These are phyloP conservation scores for Coniferiporia weirii DNA, from an alignment of 1,284 basidiomycete genomes.

Conservation along the genomic window DNA sequence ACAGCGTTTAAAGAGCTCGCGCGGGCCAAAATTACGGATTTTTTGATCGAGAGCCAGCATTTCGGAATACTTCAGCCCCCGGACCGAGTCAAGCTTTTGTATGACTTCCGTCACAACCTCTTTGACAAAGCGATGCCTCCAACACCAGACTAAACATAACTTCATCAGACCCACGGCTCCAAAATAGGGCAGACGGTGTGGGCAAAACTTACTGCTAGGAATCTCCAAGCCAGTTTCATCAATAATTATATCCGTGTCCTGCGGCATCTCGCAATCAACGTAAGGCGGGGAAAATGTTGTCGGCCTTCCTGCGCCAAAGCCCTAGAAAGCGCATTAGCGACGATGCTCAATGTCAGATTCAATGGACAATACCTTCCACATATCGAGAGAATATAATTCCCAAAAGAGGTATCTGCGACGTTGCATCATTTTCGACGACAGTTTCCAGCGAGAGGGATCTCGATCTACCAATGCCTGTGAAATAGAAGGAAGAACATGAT, in stretches of 20 bases:
- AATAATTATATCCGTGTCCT: slow-evolving; percentile 5
- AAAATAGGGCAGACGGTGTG: not conserved
- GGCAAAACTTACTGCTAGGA: slow-evolving; percentile 4
- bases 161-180: not conserved
- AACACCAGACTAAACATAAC: slow-evolving; percentile 12
- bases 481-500: not conserved
- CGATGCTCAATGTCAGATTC: not conserved
- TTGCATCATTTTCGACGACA: slow-evolving; percentile 1
- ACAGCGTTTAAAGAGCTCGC: not conserved
- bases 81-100: slow-evolving; percentile 3
- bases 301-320: slow-evolving; percentile 12
- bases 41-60: slow-evolving; percentile 12
- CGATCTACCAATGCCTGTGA: slow-evolving; percentile 1
- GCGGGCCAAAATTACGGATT: slow-evolving; percentile 11
- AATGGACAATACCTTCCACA: slow-evolving; percentile 1
- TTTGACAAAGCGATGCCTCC: slow-evolving; percentile 16
- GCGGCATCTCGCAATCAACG: slow-evolving; percentile 16
- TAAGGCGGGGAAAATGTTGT: not conserved
- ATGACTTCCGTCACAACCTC: slow-evolving; percentile 9
- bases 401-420: slow-evolving; percentile 12
- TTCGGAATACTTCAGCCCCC: slow-evolving; percentile 17
- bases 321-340: not conserved
- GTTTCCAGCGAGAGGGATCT: slow-evolving; percentile 13
- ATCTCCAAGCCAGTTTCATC: slow-evolving; percentile 9
- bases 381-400: slow-evolving; percentile 5